Evolutionary conservation across 2,329 filamentous ascomycete genomes (phyloP).

Genomic region (Fusarium oligoseptatum): DNA sequence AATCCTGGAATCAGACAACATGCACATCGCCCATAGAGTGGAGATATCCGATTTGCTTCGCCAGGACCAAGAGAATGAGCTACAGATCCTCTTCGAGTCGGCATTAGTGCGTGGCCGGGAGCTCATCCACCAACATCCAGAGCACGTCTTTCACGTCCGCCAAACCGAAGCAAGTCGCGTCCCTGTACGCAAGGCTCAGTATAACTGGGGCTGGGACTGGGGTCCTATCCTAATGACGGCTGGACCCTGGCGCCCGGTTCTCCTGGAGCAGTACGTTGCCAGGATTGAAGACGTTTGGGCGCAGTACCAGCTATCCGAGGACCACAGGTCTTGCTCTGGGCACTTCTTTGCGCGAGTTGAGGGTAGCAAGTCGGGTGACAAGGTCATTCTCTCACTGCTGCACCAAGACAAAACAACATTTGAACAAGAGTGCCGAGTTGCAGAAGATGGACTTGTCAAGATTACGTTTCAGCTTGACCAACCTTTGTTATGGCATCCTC

Average conservation of each 20-base stretch:
- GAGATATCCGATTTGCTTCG: conserved; percentile 64
- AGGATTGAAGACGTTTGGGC: conserved; percentile 71
- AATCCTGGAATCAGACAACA: conserved; percentile 71
- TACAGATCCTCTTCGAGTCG: conserved; percentile 56
- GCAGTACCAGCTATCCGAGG: neutral
- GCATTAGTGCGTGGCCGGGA: conserved; percentile 56
- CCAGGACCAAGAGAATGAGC: conserved; percentile 55
- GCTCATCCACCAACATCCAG: conserved; percentile 50
- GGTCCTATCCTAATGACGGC: conserved; percentile 72
- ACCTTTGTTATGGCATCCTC: neutral
- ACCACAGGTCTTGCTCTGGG: neutral
- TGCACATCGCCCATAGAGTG: conserved; percentile 72
- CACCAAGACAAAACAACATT: neutral
- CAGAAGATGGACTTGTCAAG: neutral
- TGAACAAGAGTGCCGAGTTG: neutral
- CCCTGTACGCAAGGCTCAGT: conserved; percentile 71
- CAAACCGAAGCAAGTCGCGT: neutral
- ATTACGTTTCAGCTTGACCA: neutral
- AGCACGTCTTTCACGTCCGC: conserved; percentile 37
- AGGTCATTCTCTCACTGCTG: neutral
- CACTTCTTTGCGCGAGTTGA: neutral
- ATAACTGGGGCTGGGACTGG: conserved; percentile 81
- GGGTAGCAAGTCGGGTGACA: neutral
- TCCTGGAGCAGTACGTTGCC: conserved; percentile 72
- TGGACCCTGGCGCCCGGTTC: conserved; percentile 76